A percentile compares a stretch with the other conserved stretches of the same genome.
Evolutionary conservation across 768 basidiomycete species (phyloP).

Genomic region (Erythrobasidium yunnanense): DNA sequence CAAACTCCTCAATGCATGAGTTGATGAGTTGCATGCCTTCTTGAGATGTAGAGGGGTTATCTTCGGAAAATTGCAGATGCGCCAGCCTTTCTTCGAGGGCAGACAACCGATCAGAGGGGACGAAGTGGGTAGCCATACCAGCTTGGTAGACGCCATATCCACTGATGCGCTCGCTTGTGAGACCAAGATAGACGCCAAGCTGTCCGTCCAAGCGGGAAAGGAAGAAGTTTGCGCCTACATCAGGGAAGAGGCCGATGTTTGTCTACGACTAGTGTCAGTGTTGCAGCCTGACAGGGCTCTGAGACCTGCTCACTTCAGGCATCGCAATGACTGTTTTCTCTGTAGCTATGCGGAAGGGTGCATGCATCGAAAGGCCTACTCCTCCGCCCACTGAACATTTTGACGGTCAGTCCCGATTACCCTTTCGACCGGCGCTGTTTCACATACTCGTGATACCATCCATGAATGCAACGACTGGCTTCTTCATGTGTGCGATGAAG

Average conservation of each 20-base stretch:
- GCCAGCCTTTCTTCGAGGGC: conserved; percentile 37
- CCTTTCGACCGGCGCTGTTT: conserved; percentile 27
- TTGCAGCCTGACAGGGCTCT: background rate
- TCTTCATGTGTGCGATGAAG: conserved; percentile 42
- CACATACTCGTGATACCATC: conserved; percentile 82
- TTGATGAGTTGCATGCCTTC: conserved; percentile 50
- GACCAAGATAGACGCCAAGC: conserved; percentile 81
- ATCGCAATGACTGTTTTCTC: conserved; percentile 84
- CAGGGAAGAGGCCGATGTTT: conserved; percentile 51
- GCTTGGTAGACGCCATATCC: conserved; percentile 66
- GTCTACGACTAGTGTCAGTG: conserved; percentile 30
- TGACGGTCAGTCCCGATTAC: conserved; percentile 19
- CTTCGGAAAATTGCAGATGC: background rate
- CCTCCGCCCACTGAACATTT: conserved; percentile 75
- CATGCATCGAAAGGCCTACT: conserved; percentile 71
- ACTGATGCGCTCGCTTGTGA: conserved; percentile 61
- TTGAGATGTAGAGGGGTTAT: conserved; percentile 32
- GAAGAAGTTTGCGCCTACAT: conserved; percentile 86
- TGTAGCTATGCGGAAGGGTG: conserved; percentile 83
- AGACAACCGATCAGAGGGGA: conserved; percentile 63
- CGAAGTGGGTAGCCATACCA: conserved; percentile 87
- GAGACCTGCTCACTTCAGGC: conserved; percentile 74
- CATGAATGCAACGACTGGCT: conserved; percentile 82
- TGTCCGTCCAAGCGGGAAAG: conserved; percentile 80
- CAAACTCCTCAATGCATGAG: conserved; percentile 57